Evolutionary conservation across 2,329 filamentous ascomycete genomes (phyloP), one percentile per base, ranked within the genome.

Genomic region (Calonectria pauciramosa): DNA sequence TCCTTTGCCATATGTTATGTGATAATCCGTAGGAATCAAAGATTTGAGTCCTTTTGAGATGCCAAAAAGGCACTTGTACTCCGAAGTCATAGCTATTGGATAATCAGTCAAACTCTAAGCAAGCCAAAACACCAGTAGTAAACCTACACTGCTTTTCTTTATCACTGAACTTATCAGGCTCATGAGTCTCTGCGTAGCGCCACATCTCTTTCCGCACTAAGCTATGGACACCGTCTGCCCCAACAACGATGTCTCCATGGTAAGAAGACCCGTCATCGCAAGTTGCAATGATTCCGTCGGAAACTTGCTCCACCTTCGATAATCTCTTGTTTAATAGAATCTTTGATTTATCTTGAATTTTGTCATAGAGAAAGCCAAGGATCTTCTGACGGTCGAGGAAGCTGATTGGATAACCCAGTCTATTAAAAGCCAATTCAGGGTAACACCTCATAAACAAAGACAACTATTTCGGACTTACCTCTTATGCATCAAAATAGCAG

Each of bases 61-160:
- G 44, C 64, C 64, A 66, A 66, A 66, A 5, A 66, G 36, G 44
- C 64, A 51, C 16, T 26, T 28, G 30, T 47, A 66, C 28, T 66
- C 64, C 13, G 64, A 44, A 26, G n/a, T 49, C 14, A 51, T 9
- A 32, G 34, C n/a, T 47, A 8, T 47, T n/a, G 3, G 14, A 47
- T 4, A 20, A 3, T 47, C 41, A 47, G 41, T 32, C 4, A 8
- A 32, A 32, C 30, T 32, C 30, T 32, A 8, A 8, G 30, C 30
- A 32, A 32, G 4, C 30, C 8, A 8, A 8, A 32, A 8, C 30
- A 8, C 30, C 30, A 32, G 30, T 32, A 32, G 30, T n/a, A 1
- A 20, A 18, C 41, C n/a, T n/a, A 47, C 41, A 47, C 14, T 18
- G 28, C 44, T 52, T 66, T 44, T 66, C 64, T 13, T 20, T 32